These are phyloP conservation scores for Pseudoneurospora amorphoporcata DNA, from an alignment of 495 filamentous ascomycete genomes.

Conservation along the genomic window DNA sequence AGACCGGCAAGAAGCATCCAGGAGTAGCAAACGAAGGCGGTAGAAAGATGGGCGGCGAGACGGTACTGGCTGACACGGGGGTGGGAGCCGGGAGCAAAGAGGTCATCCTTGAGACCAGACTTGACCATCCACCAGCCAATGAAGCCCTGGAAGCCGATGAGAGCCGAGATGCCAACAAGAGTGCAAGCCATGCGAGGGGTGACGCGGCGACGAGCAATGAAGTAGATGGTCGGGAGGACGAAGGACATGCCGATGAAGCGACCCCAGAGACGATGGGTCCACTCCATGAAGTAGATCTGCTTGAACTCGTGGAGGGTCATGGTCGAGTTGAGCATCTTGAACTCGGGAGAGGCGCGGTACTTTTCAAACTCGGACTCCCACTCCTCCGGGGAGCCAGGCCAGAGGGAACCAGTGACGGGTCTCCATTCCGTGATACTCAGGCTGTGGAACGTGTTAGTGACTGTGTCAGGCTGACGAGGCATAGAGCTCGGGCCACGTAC, in stretches of 20 bases:
- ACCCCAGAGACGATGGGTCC: constrained; percentile 95
- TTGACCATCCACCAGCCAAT: constrained; percentile 99
- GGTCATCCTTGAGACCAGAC: constrained; percentile 84
- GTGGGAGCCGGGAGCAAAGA: constrained; percentile 82
- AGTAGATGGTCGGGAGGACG: constrained; percentile 77
- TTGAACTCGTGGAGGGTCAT: constrained; percentile 93
- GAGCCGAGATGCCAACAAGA: constrained; percentile 70
- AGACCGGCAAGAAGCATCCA: constrained; percentile 94
- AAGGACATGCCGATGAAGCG: constrained; percentile 84
- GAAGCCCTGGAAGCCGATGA: constrained; percentile 93
- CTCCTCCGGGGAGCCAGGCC: constrained; percentile 60
- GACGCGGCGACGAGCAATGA: constrained; percentile 72
- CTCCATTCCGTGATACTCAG: constrained; percentile 99
- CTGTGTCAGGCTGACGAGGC: not conserved
- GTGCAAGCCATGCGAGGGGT: constrained; percentile 63
- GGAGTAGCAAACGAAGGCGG: constrained; percentile 82
- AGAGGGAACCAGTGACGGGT: constrained; percentile 88
- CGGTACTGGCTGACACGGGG: constrained; percentile 92
- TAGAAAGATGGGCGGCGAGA: constrained; percentile 76
- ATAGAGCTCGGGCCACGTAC: constrained; percentile 35
- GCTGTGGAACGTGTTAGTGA: constrained; percentile 31
- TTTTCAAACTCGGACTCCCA: constrained; percentile 91
- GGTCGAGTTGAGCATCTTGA: constrained; percentile 75
- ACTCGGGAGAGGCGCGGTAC: constrained; percentile 86
- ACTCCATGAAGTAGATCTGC: constrained; percentile 99